Base-by-base conservation (phyloP, 768 basidiomycete genomes). In the Amylocystis lapponica region DNA sequence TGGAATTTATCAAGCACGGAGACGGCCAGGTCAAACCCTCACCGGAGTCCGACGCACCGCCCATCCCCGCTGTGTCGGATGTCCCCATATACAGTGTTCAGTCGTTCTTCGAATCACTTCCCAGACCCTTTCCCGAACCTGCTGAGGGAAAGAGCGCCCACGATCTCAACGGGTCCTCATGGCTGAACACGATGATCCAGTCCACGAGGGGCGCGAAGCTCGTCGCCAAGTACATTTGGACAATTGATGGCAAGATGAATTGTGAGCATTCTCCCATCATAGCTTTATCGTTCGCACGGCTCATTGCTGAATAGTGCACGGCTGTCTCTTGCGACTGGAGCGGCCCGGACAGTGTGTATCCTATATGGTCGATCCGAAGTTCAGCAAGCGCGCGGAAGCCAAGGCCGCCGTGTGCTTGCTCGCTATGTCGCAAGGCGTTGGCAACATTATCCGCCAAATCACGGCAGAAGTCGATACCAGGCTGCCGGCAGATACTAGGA, bases 391-490 rank as follows among this genome's bases (percentile, higher is more conserved):
- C 3, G 61, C 64, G 0, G 83, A 86, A 40, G 84, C 83, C n/a
- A 84, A 81, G 58, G 68, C 72, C 0, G 86, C 84, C 0, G 85
- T 77, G 2, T 78, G 74, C 46, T 59, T 87, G 19, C 65, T 77
- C 13, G 85, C 83, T 0, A 74, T 86, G 57, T 77, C 80, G 2
- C 71, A 78, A 47, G 79, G 79, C 8, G 64, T 80, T 9, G 79
- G 78, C 5, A 60, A 68, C 17, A 79, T 79, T 50, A 72, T 83
- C 33, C 77, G 74, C 14, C 56, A 60, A 4, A 57, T 79, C 26
- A 59, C 61, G 14, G 60, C 61, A 10, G 66, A 62, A 14, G 50
- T 72, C 6, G 76, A 79, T 33, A 60, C 62, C 22, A 74, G 66
- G 36, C 51, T 83, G 36, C 64, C 78, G 0, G 53, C 70, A 10